Conservation (phyloP, 768 basidiomycete species). For the Mycena albidolilacea region DNA sequence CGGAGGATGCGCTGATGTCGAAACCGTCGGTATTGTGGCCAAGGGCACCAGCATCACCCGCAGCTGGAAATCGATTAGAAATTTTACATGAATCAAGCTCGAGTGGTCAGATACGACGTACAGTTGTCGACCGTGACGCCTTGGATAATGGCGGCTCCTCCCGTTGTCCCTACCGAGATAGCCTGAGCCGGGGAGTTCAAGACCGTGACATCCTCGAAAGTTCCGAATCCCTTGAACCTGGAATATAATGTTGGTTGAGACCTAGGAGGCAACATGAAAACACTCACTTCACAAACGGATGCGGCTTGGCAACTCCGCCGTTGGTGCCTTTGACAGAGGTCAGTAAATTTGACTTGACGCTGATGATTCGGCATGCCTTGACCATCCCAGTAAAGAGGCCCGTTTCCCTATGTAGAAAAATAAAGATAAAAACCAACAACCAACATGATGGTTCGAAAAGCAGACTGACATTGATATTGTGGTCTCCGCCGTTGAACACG, state of each 20-base stretch:
- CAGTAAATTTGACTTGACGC: background rate
- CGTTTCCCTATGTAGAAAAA: slow-evolving; percentile 27
- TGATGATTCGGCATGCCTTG: background rate
- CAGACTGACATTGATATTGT: slow-evolving; percentile 28
- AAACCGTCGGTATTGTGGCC: slow-evolving; percentile 43
- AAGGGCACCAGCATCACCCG: slow-evolving; percentile 33
- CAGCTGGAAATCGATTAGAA: slow-evolving; percentile 14
- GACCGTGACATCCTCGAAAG: slow-evolving; percentile 37
- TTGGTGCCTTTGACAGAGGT: slow-evolving; percentile 24
- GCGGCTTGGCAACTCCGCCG: slow-evolving; percentile 40
- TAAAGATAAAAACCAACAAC: background rate
- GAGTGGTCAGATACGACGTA: background rate
- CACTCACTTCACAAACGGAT: slow-evolving; percentile 39
- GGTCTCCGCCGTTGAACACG: slow-evolving; percentile 35
- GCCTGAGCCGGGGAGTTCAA: slow-evolving; percentile 39
- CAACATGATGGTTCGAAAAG: background rate
- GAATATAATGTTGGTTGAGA: background rate
- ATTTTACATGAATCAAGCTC: no score
- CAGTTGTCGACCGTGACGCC: slow-evolving; percentile 36
- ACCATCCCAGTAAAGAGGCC: slow-evolving; percentile 39
- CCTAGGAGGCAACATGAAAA: background rate
- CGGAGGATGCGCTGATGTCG: slow-evolving; percentile 30
- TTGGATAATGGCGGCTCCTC: slow-evolving; percentile 11
- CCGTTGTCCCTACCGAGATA: slow-evolving; percentile 37
- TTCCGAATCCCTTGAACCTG: slow-evolving; percentile 38